Evolutionary conservation across 2,329 filamentous ascomycete species (phyloP), one percentile per base, ranked within the genome.

Genomic region (Phialophora verrucosa): DNA sequence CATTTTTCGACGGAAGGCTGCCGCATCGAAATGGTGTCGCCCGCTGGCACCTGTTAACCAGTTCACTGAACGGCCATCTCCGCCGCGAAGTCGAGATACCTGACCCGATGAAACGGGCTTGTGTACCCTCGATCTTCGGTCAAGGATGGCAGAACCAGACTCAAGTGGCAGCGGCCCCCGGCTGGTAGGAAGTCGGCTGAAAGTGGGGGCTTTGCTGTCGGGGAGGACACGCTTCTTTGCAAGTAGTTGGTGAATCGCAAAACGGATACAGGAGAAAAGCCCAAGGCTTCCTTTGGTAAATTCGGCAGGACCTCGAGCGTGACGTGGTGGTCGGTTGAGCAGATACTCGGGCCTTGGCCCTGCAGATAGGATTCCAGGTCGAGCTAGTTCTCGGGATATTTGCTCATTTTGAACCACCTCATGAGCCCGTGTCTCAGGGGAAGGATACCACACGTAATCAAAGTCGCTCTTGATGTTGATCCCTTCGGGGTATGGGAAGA

Each of bases 381-480:
- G 54, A 14, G 25, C 47, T 42, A 72, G 56, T 32, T 72, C 70
- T 27, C 70, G 56, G 25, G 59, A 62, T 23, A 72, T 71, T 23
- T 63, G 69, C 31, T 67, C 61, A 29, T 65, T 67, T 17, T 69
- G 63, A 10, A 66, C 70, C 7, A 70, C 49, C 56, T 71, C 70
- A 14, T 64, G 63, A 10, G 69, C 67, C 12, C 70, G 65, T 27
- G 65, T 72, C 29, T 72, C 70, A 11, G 70, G 69, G 23, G 66
- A 64, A 7, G 65, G 69, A 59, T 62, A 70, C 29, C 55, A 68
- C 31, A 71, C 70, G 51, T 72, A 70, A 63, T 71, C 67, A 49
- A 64, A 69, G 23, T 63, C 60, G 42, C 69, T 69, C 38, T 49
- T 67, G 14, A 63, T 44, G 38, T 69, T 70, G 23, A 69, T 58